Conservation (phyloP, 106 monocot species). For the Allium fistulosum region DNA sequence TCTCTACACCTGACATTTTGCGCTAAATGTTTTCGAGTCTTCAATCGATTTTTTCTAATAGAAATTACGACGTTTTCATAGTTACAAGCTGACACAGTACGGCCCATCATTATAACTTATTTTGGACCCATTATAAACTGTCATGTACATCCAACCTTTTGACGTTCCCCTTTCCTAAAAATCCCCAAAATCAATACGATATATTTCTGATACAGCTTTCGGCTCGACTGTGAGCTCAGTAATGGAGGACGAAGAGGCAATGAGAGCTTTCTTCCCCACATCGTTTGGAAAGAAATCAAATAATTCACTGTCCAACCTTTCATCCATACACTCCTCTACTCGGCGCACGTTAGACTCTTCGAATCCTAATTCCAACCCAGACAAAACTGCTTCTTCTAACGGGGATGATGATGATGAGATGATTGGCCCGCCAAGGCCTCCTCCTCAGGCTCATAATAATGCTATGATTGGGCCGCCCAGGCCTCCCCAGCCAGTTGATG, state of each 20-base stretch:
- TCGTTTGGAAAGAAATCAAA: constrained; percentile 14
- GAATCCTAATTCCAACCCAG: constrained; percentile 6
- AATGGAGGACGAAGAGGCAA: constrained; percentile 15
- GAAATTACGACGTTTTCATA: no score
- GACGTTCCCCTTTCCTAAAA: no score
- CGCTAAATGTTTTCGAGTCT: no score
- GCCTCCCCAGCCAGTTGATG: constrained; percentile 7
- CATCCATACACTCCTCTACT: constrained; percentile 12
- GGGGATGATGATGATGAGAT: constrained; percentile 7
- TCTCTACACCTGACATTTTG: no score
- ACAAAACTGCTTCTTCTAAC: neutral
- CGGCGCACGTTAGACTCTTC: constrained; percentile 5
- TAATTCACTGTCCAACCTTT: neutral
- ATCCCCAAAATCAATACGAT: no score
- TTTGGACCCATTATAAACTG: no score
- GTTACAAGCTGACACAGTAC: no score
- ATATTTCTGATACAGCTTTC: no score
- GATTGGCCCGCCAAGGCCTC: constrained; percentile 18
- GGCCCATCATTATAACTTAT: no score
- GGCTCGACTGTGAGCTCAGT: neutral
- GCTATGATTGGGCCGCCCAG: constrained; percentile 12
- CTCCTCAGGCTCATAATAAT: no score
- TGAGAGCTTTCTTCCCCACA: constrained; percentile 13
- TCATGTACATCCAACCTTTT: no score
- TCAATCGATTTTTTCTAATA: no score